Evolutionary conservation across 225 moss, liverwort and hornwort genomes (phyloP).

Genomic region (Neckera pumila): DNA sequence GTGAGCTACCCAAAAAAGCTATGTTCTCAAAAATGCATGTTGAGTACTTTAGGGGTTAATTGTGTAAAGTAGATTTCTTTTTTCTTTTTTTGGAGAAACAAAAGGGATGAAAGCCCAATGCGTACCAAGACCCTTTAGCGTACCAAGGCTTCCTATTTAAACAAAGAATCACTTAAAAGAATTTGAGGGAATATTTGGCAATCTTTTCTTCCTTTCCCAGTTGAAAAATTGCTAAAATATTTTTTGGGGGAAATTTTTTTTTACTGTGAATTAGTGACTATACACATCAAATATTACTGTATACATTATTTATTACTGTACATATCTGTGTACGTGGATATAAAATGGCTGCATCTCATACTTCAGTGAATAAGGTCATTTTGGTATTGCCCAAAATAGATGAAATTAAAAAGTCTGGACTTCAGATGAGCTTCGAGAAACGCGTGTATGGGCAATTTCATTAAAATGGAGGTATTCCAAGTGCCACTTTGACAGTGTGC

Average conservation of each 20-base stretch:
- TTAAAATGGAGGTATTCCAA: too few relatives aligned
- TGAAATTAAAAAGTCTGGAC: not conserved
- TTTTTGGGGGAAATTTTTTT: not conserved
- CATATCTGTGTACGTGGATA: not conserved
- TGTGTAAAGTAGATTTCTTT: too few relatives aligned
- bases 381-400: not conserved
- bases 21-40: too few relatives aligned
- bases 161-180: not conserved
- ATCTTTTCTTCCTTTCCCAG: not conserved
- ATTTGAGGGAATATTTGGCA: not conserved
- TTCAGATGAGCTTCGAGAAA: not conserved
- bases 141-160: not conserved
- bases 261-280: not conserved
- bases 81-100: too few relatives aligned
- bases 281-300: too few relatives aligned
- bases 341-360: not conserved
- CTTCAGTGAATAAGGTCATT: not conserved
- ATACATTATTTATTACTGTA: too few relatives aligned
- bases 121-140: too few relatives aligned
- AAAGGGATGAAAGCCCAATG: not conserved
- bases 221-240: not conserved
- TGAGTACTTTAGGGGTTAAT: too few relatives aligned
- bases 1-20: too few relatives aligned
- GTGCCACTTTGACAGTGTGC: too few relatives aligned
- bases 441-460: too few relatives aligned